Evolutionary conservation across 192 early-diverging fungal species (phyloP).

Genomic region (Coemansia sp.): DNA sequence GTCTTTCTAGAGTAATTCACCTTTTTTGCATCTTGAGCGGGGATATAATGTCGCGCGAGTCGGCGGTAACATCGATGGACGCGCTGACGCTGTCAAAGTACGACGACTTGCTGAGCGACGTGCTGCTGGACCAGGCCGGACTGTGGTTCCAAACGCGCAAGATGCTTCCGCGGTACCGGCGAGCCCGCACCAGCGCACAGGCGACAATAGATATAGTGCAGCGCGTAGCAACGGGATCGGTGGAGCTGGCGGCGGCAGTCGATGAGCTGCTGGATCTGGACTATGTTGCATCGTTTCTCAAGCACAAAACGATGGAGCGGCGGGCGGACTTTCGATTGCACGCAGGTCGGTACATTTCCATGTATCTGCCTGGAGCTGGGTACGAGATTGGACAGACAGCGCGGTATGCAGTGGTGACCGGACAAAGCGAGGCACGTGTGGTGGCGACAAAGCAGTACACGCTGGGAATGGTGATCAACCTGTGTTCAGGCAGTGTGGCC

Average conservation of each 20-base stretch:
- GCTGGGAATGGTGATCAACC: constrained; percentile 33
- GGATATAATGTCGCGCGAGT: constrained; percentile 9
- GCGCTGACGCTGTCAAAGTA: constrained; percentile 48
- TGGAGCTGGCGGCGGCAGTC: constrained; percentile 21
- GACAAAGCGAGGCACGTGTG: constrained; percentile 36
- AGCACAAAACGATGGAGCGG: constrained; percentile 28
- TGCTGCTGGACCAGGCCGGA: constrained; percentile 44
- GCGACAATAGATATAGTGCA: constrained; percentile 16
- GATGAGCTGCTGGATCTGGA: constrained; percentile 32
- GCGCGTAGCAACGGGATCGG: constrained; percentile 17
- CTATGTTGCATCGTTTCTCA: constrained; percentile 30
- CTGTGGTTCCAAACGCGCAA: constrained; percentile 52
- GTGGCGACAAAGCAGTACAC: constrained; percentile 39
- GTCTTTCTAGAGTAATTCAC: neutral
- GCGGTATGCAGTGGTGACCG: constrained; percentile 53
- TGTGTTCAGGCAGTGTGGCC: constrained; percentile 57
- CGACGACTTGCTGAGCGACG: constrained; percentile 54
- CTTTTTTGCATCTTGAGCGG: neutral
- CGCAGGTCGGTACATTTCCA: constrained; percentile 58
- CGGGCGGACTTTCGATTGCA: constrained; percentile 46
- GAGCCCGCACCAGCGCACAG: constrained; percentile 13
- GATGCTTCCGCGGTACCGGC: constrained; percentile 43
- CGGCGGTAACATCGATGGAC: constrained; percentile 39
- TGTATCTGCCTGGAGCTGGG: constrained; percentile 63
- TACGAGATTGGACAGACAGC: constrained; percentile 62